phyloP scores from a whole-genome alignment of 192 early-diverging fungal species.

The Backusella morwellensis region DNA sequence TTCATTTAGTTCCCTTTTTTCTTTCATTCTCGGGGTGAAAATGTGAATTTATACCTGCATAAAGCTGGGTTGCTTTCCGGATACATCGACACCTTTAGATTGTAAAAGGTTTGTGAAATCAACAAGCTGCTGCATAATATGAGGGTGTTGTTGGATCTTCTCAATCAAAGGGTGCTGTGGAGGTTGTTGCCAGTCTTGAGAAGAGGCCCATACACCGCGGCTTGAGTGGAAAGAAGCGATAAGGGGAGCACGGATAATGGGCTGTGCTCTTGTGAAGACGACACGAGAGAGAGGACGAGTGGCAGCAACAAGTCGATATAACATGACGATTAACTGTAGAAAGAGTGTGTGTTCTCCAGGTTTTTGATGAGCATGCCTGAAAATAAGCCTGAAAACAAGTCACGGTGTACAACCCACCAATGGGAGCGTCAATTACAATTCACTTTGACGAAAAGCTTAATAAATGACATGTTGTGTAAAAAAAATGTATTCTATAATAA shows the following conservation, averaged over 20 bases:
- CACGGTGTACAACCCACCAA: neutral
- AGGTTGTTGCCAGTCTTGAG: slow-evolving; percentile 9
- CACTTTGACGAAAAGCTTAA: too few species aligned
- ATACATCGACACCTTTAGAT: slow-evolving; percentile 24
- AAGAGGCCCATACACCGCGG: neutral
- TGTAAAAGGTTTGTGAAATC: slow-evolving; percentile 27
- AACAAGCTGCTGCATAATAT: slow-evolving; percentile 26
- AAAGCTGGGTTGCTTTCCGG: slow-evolving; percentile 17
- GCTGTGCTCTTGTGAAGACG: neutral
- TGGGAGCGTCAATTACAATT: neutral
- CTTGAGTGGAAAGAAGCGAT: neutral
- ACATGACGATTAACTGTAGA: neutral
- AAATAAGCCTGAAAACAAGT: neutral
- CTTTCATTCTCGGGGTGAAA: neutral
- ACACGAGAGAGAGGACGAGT: neutral
- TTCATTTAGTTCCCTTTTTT: neutral
- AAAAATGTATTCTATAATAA: too few species aligned
- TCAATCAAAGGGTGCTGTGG: slow-evolving; percentile 26
- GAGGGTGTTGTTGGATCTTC: slow-evolving; percentile 22
- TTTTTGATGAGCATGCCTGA: neutral
- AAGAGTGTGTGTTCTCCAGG: neutral
- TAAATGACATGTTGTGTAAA: too few species aligned
- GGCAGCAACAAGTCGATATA: neutral
- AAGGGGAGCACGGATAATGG: neutral
- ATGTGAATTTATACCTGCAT: slow-evolving; percentile 23